Base-by-base conservation (phyloP, 345 rosid genomes). In the Syzygium aromaticum region DNA sequence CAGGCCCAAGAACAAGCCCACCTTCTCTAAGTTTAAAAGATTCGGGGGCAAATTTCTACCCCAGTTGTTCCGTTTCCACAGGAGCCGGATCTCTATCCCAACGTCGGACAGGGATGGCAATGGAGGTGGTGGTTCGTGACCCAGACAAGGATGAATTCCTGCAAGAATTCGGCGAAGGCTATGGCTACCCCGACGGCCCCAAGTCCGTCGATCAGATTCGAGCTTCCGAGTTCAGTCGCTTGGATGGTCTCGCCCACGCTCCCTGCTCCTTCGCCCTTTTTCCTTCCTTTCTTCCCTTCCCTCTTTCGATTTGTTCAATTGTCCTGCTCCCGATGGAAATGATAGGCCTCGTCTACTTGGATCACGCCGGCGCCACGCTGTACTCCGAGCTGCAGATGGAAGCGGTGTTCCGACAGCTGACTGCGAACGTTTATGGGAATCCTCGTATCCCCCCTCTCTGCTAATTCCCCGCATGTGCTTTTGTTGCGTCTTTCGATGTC, bases 361-460 rank as follows among this genome's bases (percentile, higher is more conserved):
- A 98, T 84, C 99, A 98, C 91, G 99, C 99, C 63, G 98, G 98
- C 88, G 96, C 99, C 54, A 98, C 99, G 87, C 92, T 98, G 80
- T 96, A 95, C 91, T 98, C 99, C 46, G 99, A 96, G 89, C 89
- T 92, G 93, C 99, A 96, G 93, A 94, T 98, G 98, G 99, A 96
- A 89, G 91, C 93, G 49, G 85, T 96, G n/a, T 92, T 95, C 83
- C 94, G 92, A 86, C 95, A 98, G 77, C 91, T 98, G 38, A 89
- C 91, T 3, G 43, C 93, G 85, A 93, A 84, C 87, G 94, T 98
- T 88, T 96, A 93, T 86, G 99, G 96, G 90, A 98, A 98, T 91
- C 99, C 99, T 43, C 99, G 98, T 98, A 98, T 98, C 98, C 97
- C 91, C 98, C 96, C 91, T 15, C 46, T 84, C 27, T 86, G 67